phyloP scores from a whole-genome alignment of 1,284 basidiomycete genomes.

The Polyporus tsugae region DNA sequence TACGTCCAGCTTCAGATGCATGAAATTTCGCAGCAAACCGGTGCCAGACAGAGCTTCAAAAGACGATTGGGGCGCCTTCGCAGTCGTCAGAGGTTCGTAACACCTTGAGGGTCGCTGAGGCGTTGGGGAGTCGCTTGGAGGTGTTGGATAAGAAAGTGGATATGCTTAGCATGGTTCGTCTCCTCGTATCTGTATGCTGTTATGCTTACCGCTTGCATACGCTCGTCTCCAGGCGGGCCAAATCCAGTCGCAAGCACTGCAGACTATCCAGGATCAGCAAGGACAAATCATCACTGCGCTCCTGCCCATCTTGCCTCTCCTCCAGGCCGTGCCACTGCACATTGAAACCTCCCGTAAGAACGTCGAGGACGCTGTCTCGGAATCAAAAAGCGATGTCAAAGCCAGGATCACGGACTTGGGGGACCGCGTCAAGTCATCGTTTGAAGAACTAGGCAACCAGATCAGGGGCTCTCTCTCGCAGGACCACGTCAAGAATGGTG shows the following conservation, averaged over 20 bases:
- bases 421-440: neutral
- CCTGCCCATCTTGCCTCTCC: slow-evolving; percentile 61
- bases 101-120: slow-evolving; percentile 49
- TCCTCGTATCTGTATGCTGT: neutral
- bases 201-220: neutral
- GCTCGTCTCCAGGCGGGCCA: slow-evolving; percentile 38
- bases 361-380: slow-evolving; percentile 44
- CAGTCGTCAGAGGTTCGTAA: slow-evolving; percentile 55
- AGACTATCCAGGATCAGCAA: slow-evolving; percentile 65
- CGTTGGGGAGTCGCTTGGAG: slow-evolving; percentile 50
- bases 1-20: slow-evolving; percentile 18
- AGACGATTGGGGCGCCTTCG: slow-evolving; percentile 60
- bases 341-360: slow-evolving; percentile 57
- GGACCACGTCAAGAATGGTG: neutral
- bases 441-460: neutral
- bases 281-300: slow-evolving; percentile 56
- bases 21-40: slow-evolving; percentile 56
- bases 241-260: slow-evolving; percentile 59
- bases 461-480: neutral
- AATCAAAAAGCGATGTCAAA: neutral
- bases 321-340: slow-evolving; percentile 64
- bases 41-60: slow-evolving; percentile 66
- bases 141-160: slow-evolving; percentile 64
- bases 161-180: slow-evolving; percentile 58
- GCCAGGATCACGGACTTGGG: neutral